A percentile compares a stretch with the other conserved stretches of the same genome.
phyloP scores from a whole-genome alignment of 139 green algal genomes.

The Chlamydomonas sphaeroides region DNA sequence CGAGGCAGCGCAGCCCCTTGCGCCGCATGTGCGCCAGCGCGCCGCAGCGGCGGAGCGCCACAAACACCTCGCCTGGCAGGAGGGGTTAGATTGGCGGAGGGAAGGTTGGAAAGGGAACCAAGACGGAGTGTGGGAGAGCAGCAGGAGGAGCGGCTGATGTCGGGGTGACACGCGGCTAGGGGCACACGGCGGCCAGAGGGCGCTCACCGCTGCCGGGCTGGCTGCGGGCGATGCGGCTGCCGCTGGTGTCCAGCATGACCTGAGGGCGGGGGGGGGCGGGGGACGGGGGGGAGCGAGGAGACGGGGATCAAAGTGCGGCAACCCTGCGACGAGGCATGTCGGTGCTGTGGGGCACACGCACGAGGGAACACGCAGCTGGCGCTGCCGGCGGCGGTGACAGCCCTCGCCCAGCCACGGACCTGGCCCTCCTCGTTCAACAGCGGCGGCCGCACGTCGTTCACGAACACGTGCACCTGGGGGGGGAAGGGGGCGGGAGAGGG shows the following conservation, averaged over 20 bases:
- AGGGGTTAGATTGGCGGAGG: background rate
- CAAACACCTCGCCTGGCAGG: conserved; percentile 47
- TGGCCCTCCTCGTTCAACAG: conserved; percentile 40
- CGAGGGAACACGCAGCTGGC: too few species aligned
- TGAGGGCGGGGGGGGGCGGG: background rate
- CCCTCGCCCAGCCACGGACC: too few species aligned
- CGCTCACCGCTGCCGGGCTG: conserved; percentile 38
- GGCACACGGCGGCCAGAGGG: background rate
- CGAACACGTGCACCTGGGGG: conserved; percentile 42
- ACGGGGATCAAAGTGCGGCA: too few species aligned
- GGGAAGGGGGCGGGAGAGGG: too few species aligned
- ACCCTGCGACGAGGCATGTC: too few species aligned
- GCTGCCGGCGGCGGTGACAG: too few species aligned
- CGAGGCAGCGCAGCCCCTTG: conserved; percentile 23
- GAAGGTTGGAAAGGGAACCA: background rate
- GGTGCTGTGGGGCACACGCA: too few species aligned
- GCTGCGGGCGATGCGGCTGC: conserved; percentile 8
- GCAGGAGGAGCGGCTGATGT: background rate
- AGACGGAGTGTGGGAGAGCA: background rate
- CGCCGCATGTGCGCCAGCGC: conserved; percentile 35
- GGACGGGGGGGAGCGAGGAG: too few species aligned
- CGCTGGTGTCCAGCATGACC: conserved; percentile 41
- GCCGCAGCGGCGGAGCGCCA: conserved; percentile 31
- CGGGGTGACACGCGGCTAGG: too few species aligned
- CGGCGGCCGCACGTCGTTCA: conserved; percentile 30